A percentile compares a stretch with the other conserved stretches of the same genome.
Evolutionary conservation across 768 basidiomycete genomes (phyloP).

Genomic region (Lentinula lateritia): DNA sequence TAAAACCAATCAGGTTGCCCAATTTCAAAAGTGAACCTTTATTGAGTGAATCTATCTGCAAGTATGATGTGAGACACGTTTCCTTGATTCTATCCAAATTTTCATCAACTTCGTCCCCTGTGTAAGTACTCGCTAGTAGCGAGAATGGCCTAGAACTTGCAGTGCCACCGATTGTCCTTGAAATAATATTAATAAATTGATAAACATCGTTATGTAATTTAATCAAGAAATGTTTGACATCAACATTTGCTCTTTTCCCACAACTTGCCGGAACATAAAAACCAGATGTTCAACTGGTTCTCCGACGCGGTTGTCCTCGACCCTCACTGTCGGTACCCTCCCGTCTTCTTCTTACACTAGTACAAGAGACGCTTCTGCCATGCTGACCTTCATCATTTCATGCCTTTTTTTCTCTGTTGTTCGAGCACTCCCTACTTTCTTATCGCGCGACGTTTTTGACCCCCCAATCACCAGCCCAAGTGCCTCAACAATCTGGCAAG

Average conservation of each 20-base stretch:
- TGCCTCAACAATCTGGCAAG: conserved; percentile 35
- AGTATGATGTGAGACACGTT: no score
- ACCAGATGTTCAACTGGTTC: conserved; percentile 6
- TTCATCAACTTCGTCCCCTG: no score
- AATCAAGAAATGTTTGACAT: no score
- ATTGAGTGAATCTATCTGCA: no score
- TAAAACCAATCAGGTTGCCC: no score
- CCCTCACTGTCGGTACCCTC: background rate
- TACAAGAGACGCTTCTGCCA: conserved; percentile 7
- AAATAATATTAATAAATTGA: no score
- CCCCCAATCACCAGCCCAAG: conserved; percentile 44
- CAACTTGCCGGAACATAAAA: conserved; percentile 1
- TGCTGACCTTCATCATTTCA: conserved; percentile 13
- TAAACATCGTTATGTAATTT: background rate
- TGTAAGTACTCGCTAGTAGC: no score
- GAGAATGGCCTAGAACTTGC: background rate
- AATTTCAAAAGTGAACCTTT: no score
- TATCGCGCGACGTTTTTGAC: conserved; percentile 36
- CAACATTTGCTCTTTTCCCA: background rate
- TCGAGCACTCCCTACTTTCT: conserved; percentile 15
- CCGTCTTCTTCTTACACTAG: background rate
- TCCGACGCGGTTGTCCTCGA: background rate
- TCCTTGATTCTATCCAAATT: no score
- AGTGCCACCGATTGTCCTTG: background rate
- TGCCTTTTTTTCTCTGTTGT: conserved; percentile 17